Conservation (phyloP, 305 asterid species). For the Solanum aculeatissimum region DNA sequence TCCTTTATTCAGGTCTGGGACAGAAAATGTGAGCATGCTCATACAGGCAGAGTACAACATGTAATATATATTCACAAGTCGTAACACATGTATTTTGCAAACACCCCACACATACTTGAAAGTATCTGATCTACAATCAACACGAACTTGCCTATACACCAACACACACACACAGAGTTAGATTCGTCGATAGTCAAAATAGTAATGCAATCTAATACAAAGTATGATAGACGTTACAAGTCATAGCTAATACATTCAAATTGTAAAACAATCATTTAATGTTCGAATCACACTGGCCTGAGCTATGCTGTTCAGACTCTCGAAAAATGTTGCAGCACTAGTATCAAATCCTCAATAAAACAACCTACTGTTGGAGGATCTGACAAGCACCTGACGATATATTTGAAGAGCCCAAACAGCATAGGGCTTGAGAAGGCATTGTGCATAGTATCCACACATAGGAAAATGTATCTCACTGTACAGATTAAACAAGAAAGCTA, state of each 20-base stretch:
- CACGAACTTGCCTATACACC: background rate
- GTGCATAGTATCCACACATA: background rate
- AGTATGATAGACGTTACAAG: background rate
- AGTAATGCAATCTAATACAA: background rate
- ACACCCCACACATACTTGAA: background rate
- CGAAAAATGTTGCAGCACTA: background rate
- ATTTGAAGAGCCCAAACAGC: background rate
- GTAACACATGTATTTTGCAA: background rate
- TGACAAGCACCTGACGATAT: background rate
- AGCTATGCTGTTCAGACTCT: background rate
- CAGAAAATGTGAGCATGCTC: background rate
- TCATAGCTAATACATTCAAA: background rate
- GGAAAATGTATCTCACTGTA: constrained; percentile 6
- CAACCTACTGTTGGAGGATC: background rate
- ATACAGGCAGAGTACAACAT: background rate
- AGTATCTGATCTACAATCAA: no score
- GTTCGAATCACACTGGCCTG: background rate
- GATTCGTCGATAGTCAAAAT: background rate
- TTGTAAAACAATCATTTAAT: background rate
- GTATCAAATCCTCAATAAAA: background rate
- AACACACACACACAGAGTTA: background rate
- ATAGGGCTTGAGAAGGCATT: background rate
- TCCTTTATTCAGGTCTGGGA: background rate
- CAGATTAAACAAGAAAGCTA: background rate
- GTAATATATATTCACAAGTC: background rate